Base-by-base conservation (phyloP, 192 early-diverging fungal genomes). In the Mortierella alpina region DNA sequence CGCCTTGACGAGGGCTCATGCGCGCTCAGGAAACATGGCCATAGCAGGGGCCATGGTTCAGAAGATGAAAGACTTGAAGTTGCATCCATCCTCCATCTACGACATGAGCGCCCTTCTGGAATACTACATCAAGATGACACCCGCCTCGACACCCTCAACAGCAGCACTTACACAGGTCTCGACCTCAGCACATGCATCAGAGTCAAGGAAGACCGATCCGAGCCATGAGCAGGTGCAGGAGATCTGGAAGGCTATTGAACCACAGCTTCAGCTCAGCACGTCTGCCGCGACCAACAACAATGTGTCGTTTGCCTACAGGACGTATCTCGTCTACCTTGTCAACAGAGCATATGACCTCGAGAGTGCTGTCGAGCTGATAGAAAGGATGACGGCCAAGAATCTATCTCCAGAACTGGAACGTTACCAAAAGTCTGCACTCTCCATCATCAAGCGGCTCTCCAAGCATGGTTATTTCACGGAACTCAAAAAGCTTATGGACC, bases 1-100 rank as follows among this genome's bases (percentile, higher is more conserved):
- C 5, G 77, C 77, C 12, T 58, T 80, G 70, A 80, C 49, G 2
- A 59, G 77, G 20, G 77, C 77, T 7, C 77, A 80, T 58, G 20
- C 70, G 6, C 41, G 77, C 15, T 42, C 77, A 5, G 70, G 66
- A 7, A 80, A 66, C 11, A 45, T 80, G 70, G 65, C 70, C 0
- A 52, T 72, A 31, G 77, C 77, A 22, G 70, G 77, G 7, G 51
- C 70, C 3, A 80, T 80, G 77, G 77, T 80, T 1, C 65, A 80
- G 13, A 80, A 68, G 47, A 80, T 80, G 64, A 59, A n/a, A 20
- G 51, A 69, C 39, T n/a, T 31, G 7, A 68, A 68, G 41, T 31
- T 80, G 23, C 51, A 63, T 8, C 77, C 77, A 10, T 63, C 46
- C 0, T 72, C 69, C 22, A 72, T 72, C 15, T 80, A 80, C 22